A percentile compares a stretch with the other conserved stretches of the same genome.
phyloP scores from a whole-genome alignment of 768 basidiomycete species.

The Kwoniella sp. region DNA sequence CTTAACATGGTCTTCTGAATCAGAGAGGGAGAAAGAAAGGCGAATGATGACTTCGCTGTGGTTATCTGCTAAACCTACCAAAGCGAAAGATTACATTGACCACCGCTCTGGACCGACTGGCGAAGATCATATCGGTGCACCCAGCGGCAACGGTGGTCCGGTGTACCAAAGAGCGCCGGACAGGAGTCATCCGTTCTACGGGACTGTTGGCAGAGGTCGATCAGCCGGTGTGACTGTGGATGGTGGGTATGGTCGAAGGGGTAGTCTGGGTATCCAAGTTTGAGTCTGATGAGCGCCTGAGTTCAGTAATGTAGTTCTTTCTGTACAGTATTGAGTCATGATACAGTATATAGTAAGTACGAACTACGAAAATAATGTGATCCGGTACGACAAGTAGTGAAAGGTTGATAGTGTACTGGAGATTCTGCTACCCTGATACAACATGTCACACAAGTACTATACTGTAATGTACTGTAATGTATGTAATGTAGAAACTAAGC shows the following conservation, averaged over 20 bases:
- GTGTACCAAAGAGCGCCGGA: not conserved
- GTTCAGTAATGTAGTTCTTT: too few species aligned
- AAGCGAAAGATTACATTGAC: not conserved
- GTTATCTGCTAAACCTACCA: constrained; percentile 16
- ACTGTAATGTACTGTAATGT: too few species aligned
- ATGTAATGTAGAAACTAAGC: too few species aligned
- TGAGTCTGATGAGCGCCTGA: too few species aligned
- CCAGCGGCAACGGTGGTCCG: not conserved
- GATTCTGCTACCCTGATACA: too few species aligned
- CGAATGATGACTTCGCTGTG: constrained; percentile 14
- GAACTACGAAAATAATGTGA: too few species aligned
- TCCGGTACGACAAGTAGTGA: too few species aligned
- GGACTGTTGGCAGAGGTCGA: not conserved
- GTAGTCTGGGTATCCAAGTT: not conserved
- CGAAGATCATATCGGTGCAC: not conserved
- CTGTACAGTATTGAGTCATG: too few species aligned
- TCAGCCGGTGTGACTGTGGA: not conserved
- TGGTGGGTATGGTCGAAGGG: not conserved
- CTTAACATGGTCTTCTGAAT: constrained; percentile 1
- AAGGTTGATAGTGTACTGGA: too few species aligned
- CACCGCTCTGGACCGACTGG: not conserved
- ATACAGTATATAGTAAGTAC: too few species aligned
- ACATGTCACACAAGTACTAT: too few species aligned
- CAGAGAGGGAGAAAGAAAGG: constrained; percentile 10
- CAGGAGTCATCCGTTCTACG: not conserved